A percentile compares a stretch with the other conserved stretches of the same genome.
Evolutionary conservation across 2,329 filamentous ascomycete genomes (phyloP).

Genomic region (Fusarium odoratissimum): DNA sequence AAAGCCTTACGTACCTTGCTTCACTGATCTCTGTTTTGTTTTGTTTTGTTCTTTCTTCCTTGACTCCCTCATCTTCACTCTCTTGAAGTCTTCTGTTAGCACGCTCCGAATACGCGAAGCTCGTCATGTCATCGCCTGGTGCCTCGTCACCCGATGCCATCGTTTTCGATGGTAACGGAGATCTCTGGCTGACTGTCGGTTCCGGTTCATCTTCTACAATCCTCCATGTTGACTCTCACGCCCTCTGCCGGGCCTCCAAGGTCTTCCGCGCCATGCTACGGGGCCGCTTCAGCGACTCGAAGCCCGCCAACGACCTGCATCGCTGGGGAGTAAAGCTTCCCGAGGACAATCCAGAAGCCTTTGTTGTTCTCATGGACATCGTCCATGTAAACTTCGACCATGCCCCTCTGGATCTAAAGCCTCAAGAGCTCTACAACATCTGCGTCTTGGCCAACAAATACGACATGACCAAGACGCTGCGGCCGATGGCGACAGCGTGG

Average conservation of each 20-base stretch:
- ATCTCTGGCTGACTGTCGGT: neutral
- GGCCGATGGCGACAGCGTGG: neutral
- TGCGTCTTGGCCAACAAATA: constrained; percentile 8
- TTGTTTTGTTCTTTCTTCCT: neutral
- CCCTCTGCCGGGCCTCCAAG: neutral
- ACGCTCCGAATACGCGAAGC: neutral
- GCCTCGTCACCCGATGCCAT: neutral
- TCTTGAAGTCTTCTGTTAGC: neutral
- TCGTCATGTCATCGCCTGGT: neutral
- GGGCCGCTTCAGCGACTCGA: neutral
- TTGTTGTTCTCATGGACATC: neutral
- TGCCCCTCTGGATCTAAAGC: neutral
- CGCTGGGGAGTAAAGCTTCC: neutral
- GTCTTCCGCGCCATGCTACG: neutral
- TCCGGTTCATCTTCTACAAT: neutral
- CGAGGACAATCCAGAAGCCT: neutral
- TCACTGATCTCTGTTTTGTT: neutral
- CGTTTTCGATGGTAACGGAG: neutral
- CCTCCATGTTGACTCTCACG: neutral
- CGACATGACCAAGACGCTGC: neutral
- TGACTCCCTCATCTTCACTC: neutral
- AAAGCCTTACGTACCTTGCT: neutral
- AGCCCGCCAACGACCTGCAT: neutral
- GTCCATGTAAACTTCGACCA: neutral
- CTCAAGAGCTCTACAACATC: neutral